Conservation (phyloP, 805 yeast genomes). For the Monosporozyma aerobia region DNA sequence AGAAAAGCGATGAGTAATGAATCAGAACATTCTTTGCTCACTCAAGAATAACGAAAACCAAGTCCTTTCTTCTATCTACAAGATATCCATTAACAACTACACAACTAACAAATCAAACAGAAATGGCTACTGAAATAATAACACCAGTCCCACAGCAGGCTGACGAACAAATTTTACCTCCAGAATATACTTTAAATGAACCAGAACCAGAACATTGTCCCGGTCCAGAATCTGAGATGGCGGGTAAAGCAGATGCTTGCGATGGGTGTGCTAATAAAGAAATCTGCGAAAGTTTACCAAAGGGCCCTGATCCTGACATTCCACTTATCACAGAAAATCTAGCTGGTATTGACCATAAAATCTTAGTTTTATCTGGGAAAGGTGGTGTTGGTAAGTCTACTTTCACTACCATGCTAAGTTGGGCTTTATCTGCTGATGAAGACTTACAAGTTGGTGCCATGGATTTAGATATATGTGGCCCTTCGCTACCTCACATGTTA, state of each 20-base stretch:
- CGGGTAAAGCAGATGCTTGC: constrained; percentile 93
- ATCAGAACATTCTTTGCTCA: neutral
- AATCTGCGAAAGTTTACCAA: constrained; percentile 79
- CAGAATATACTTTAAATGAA: constrained; percentile 35
- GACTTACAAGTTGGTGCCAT: constrained; percentile 86
- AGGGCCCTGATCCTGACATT: constrained; percentile 93
- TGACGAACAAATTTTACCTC: constrained; percentile 14
- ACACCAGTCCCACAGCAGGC: constrained; percentile 3
- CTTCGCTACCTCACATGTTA: constrained; percentile 88
- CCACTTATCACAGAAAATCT: constrained; percentile 64
- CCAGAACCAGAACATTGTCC: constrained; percentile 98
- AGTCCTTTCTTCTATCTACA: neutral
- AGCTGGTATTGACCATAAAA: constrained; percentile 60
- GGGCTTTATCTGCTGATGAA: constrained; percentile 85
- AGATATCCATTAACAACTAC: neutral
- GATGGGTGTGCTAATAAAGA: constrained; percentile 89
- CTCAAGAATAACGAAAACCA: neutral
- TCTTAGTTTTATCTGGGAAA: constrained; percentile 74
- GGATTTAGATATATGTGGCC: constrained; percentile 98
- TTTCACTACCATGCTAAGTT: constrained; percentile 87
- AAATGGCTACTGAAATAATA: constrained; percentile 7
- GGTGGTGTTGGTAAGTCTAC: constrained; percentile 99
- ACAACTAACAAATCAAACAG: neutral
- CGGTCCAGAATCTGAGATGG: constrained; percentile 89
- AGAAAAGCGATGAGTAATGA: neutral